Base-by-base conservation (phyloP, 1,139 yeast genomes). In the Zygosaccharomyces sapae region DNA sequence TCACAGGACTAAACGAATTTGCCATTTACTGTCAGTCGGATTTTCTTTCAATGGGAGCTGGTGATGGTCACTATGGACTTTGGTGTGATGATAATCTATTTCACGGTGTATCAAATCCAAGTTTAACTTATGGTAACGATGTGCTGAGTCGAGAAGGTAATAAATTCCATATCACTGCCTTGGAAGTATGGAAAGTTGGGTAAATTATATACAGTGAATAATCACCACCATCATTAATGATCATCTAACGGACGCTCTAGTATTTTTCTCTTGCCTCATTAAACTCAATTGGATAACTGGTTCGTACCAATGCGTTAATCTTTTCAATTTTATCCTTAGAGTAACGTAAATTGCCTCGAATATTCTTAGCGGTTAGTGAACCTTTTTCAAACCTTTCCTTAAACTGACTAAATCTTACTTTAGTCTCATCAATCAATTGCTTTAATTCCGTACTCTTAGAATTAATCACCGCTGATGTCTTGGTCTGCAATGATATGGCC, bases 61-160 rank as follows among this genome's bases (percentile, higher is more conserved):
- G 97, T 4, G 81, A 80, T 56, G 97, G 97, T 2, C 88, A 86
- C 59, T 90, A 88, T 66, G 98, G 97, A 0, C 71, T 94, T 18
- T 92, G 95, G 90, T 72, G 90, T 19, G 95, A 88, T 63, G 83
- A 79, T 47, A 77, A 82, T 38, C 74, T 92, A 44, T 73, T 78
- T 50, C 75, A 75, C 43, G 98, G 97, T 1, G 90, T 88, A 0
- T 81, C 92, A 33, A 81, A 80, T 59, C 75, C 79, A 2, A 84
- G 94, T 48, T 80, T 80, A 25, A 94, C 98, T 0, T 92, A 87
- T 71, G 97, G 96, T 2, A 92, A 92, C 65, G 97, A 88, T 55
- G 79, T 84, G 1, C 71, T 92, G 54, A 81, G 82, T 54, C 69
- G 68, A 10, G 77, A 77, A 37, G 80, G 81, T n/a, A 62, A 68